Percentiles rank a stretch among this genome's conserved stretches.
Conservation (phyloP, 2,329 filamentous ascomycete genomes). For the Paecilomyces fulvus region DNA sequence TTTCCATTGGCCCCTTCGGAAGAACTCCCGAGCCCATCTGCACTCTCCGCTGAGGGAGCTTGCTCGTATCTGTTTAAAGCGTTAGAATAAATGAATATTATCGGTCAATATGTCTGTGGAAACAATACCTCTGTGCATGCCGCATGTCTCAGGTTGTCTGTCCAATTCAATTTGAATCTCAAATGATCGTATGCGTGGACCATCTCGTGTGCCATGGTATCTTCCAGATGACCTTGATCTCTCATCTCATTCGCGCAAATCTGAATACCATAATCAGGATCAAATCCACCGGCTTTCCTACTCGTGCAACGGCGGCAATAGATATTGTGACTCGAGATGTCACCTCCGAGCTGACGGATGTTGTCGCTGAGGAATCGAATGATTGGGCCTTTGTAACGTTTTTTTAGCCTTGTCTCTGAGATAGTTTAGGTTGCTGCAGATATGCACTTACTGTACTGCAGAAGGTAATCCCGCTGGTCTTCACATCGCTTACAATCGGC, state of each 20-base stretch:
- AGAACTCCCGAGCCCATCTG: slow-evolving; percentile 77
- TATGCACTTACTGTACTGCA: slow-evolving; percentile 55
- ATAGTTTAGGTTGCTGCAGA: neutral
- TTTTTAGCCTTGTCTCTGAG: slow-evolving; percentile 4
- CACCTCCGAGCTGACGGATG: slow-evolving; percentile 68
- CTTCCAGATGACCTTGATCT: slow-evolving; percentile 74
- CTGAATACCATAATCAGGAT: slow-evolving; percentile 75
- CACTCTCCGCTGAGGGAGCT: slow-evolving; percentile 92
- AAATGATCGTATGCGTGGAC: slow-evolving; percentile 93
- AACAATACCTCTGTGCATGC: slow-evolving; percentile 77
- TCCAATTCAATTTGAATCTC: slow-evolving; percentile 80
- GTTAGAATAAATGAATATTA: neutral
- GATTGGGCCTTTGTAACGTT: slow-evolving; percentile 50
- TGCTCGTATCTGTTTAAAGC: slow-evolving; percentile 65
- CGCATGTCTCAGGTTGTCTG: slow-evolving; percentile 73
- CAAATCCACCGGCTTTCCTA: slow-evolving; percentile 73
- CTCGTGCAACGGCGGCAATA: slow-evolving; percentile 70
- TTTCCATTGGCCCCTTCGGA: slow-evolving; percentile 75
- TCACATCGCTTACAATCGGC: slow-evolving; percentile 76
- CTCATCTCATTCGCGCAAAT: slow-evolving; percentile 88
- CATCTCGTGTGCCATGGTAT: slow-evolving; percentile 95
- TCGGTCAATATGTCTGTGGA: neutral
- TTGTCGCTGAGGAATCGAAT: slow-evolving; percentile 81
- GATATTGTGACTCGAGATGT: slow-evolving; percentile 66
- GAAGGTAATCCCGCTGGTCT: slow-evolving; percentile 70